Evolutionary conservation across 2,329 filamentous ascomycete genomes (phyloP).

Genomic region (Coniochaeta sp.): DNA sequence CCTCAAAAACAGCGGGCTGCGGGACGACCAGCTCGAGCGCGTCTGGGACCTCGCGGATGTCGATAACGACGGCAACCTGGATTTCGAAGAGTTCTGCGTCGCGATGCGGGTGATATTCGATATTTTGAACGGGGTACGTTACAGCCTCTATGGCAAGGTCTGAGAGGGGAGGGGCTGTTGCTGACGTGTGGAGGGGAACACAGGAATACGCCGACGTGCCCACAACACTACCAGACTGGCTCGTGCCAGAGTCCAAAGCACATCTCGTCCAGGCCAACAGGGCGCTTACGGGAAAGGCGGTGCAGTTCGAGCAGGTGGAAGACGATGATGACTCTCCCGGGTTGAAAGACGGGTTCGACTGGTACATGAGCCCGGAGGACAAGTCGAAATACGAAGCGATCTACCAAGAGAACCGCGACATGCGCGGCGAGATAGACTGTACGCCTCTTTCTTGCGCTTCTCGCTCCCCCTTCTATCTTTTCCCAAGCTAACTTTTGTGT

Average conservation of each 20-base stretch:
- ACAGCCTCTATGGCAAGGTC: no score
- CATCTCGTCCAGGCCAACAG: conserved; percentile 82
- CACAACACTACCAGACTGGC: conserved; percentile 80
- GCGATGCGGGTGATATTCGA: conserved; percentile 98
- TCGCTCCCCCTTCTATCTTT: neutral
- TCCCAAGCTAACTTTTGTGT: neutral
- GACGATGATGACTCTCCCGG: conserved; percentile 73
- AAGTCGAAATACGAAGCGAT: conserved; percentile 96
- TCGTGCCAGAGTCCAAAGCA: conserved; percentile 90
- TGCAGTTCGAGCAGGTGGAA: conserved; percentile 78
- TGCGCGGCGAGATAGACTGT: conserved; percentile 78
- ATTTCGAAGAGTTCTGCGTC: conserved; percentile 99
- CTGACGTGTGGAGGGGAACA: neutral
- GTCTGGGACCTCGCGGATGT: conserved; percentile 98
- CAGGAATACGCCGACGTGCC: conserved; percentile 83
- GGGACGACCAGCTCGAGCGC: conserved; percentile 77
- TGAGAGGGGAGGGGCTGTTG: no score
- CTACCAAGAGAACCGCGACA: conserved; percentile 85
- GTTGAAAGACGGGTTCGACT: conserved; percentile 94
- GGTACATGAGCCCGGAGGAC: conserved; percentile 95
- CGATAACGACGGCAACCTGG: conserved; percentile 92
- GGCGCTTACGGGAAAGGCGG: conserved; percentile 70
- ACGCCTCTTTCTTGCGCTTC: conserved; percentile 22
- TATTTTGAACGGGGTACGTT: conserved; percentile 82
- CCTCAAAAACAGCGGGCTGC: conserved; percentile 56